phyloP scores from a whole-genome alignment of 495 filamentous ascomycete genomes.

The Hamigera avellanea region DNA sequence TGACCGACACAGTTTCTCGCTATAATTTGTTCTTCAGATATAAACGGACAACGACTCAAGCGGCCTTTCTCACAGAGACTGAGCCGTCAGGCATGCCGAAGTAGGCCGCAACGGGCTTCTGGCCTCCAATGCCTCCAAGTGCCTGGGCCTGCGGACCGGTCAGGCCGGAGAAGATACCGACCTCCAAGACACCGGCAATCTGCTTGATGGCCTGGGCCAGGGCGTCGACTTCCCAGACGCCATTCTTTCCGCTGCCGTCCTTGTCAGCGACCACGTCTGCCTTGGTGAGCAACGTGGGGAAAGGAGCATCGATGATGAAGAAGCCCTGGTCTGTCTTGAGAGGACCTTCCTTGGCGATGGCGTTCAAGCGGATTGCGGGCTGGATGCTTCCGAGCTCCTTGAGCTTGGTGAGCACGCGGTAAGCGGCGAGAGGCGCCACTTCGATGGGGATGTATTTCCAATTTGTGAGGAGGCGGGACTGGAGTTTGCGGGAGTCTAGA shows the following conservation, averaged over 20 bases:
- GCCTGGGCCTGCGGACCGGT: conserved; percentile 58
- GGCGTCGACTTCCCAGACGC: conserved; percentile 66
- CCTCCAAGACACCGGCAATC: conserved; percentile 81
- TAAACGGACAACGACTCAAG: conserved; percentile 6
- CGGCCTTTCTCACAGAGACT: conserved; percentile 40
- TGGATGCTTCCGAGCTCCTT: conserved; percentile 54
- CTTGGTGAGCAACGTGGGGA: conserved; percentile 54
- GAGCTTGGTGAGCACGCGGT: conserved; percentile 57
- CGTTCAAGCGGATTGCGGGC: conserved; percentile 57
- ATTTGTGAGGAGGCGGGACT: conserved; percentile 58
- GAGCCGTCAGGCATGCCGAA: conserved; percentile 82
- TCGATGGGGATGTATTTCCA: conserved; percentile 90
- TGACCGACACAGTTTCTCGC: too few relatives aligned
- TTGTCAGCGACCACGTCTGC: conserved; percentile 40
- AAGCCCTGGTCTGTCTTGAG: conserved; percentile 89
- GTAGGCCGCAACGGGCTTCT: conserved; percentile 87
- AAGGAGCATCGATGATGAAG: conserved; percentile 88
- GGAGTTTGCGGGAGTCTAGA: conserved; percentile 87
- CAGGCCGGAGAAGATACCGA: conserved; percentile 75
- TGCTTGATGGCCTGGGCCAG: conserved; percentile 62
- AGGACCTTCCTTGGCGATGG: conserved; percentile 61
- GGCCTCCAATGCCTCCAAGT: conserved; percentile 53
- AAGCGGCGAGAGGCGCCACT: conserved; percentile 71
- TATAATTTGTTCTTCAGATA: neutral
- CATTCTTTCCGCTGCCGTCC: conserved; percentile 39